phyloP scores from a whole-genome alignment of 2,329 filamentous ascomycete genomes.

The Botryotinia convoluta region DNA sequence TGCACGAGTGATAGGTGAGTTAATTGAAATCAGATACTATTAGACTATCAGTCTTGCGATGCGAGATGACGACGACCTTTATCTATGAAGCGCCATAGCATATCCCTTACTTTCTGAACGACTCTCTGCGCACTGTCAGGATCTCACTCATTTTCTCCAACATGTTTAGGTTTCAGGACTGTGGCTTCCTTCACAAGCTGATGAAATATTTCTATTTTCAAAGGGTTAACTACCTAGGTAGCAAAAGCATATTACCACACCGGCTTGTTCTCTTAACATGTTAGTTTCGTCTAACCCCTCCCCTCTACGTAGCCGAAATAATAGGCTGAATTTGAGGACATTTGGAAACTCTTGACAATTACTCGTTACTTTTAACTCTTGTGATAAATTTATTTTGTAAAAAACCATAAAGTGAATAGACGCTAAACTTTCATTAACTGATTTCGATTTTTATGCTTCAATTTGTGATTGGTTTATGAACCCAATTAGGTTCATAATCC shows the following conservation, averaged over 20 bases:
- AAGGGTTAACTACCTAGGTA: background rate
- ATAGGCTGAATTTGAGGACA: background rate
- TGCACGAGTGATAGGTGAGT: background rate
- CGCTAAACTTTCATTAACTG: background rate
- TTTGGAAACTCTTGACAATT: background rate
- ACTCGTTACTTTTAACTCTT: background rate
- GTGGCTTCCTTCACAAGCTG: background rate
- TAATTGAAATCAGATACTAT: background rate
- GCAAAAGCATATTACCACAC: background rate
- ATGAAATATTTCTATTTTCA: background rate
- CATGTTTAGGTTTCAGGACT: background rate
- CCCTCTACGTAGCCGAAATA: background rate
- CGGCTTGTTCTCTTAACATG: background rate
- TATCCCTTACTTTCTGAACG: background rate
- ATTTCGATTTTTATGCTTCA: background rate
- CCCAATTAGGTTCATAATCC: background rate
- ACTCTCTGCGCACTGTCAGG: background rate
- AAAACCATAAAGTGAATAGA: background rate
- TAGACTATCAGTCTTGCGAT: background rate
- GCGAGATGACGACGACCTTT: background rate
- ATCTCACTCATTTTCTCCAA: background rate
- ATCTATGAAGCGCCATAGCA: background rate
- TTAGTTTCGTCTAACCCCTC: background rate
- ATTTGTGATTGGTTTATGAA: background rate
- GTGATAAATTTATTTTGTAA: background rate